Percentiles rank a stretch among this genome's conserved stretches.
Evolutionary conservation across 768 basidiomycete genomes (phyloP).

Genomic region (Peribolospora kevripleyi): DNA sequence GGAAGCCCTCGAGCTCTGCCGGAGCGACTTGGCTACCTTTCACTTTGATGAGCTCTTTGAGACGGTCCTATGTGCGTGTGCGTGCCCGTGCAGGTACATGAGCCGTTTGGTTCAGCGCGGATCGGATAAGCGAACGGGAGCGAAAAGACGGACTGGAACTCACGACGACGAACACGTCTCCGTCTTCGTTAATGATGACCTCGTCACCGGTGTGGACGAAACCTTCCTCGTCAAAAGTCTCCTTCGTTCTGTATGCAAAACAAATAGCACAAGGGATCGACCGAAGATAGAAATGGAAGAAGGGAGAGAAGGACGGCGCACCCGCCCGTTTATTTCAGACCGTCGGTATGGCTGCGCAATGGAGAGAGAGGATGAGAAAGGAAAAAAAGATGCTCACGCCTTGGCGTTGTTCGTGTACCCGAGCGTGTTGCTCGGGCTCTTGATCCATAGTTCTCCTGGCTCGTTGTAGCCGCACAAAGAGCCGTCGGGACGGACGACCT

Average conservation of each 20-base stretch:
- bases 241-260: neutral
- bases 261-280: too few relatives aligned
- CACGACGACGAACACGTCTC: conserved; percentile 5
- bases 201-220: conserved; percentile 11
- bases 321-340: conserved; percentile 7
- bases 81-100: too few relatives aligned
- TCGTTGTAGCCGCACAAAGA: conserved; percentile 2
- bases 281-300: too few relatives aligned
- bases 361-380: neutral
- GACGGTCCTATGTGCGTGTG: too few relatives aligned
- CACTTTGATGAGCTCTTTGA: conserved; percentile 28
- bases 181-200: conserved; percentile 1
- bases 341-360: neutral
- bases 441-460: conserved; percentile 6
- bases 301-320: too few relatives aligned
- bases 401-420: conserved; percentile 1
- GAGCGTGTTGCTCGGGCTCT: conserved; percentile 4
- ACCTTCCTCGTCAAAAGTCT: conserved; percentile 9
- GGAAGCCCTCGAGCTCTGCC: conserved; percentile 19
- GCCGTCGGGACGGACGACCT: conserved; percentile 8
- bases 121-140: too few relatives aligned
- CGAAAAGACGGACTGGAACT: too few relatives aligned
- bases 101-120: too few relatives aligned
- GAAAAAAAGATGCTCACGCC: neutral
- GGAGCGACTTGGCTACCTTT: conserved; percentile 19